Evolutionary conservation across 495 filamentous ascomycete genomes (phyloP).

Genomic region (Astrocystis sublimbata): DNA sequence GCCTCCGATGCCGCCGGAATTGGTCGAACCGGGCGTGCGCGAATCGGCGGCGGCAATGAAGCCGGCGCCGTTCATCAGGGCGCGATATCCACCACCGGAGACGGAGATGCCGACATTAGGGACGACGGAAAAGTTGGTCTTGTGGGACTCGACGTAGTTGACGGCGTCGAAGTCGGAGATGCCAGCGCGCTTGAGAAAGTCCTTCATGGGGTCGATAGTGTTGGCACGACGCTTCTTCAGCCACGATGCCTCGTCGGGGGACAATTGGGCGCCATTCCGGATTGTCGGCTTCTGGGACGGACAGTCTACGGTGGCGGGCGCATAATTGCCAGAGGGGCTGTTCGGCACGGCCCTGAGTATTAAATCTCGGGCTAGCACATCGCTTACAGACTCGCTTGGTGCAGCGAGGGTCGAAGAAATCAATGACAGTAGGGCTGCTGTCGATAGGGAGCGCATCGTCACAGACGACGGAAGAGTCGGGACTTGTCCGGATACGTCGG

Average conservation of each 20-base stretch:
- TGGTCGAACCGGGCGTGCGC: slow-evolving; percentile 66
- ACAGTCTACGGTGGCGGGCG: slow-evolving; percentile 54
- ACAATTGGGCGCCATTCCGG: slow-evolving; percentile 57
- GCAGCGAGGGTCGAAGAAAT: slow-evolving; percentile 27
- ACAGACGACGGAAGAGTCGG: neutral
- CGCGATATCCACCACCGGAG: slow-evolving; percentile 78
- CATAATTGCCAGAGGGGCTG: slow-evolving; percentile 57
- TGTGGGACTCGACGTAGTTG: slow-evolving; percentile 60
- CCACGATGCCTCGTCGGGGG: slow-evolving; percentile 70
- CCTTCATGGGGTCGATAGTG: slow-evolving; percentile 66
- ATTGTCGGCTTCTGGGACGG: slow-evolving; percentile 50
- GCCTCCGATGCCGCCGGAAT: slow-evolving; percentile 74
- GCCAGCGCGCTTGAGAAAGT: slow-evolving; percentile 70
- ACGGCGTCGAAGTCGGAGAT: slow-evolving; percentile 76
- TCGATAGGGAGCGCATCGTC: slow-evolving; percentile 14
- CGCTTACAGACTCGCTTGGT: slow-evolving; percentile 13
- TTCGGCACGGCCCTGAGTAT: slow-evolving; percentile 51
- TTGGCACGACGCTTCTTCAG: slow-evolving; percentile 50
- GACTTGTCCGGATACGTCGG: neutral
- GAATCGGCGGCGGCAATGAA: slow-evolving; percentile 82
- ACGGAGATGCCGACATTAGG: slow-evolving; percentile 66
- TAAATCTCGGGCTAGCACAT: slow-evolving; percentile 10
- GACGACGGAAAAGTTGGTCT: slow-evolving; percentile 62
- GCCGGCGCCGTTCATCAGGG: slow-evolving; percentile 86
- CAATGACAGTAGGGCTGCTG: slow-evolving; percentile 14